Base-by-base conservation (phyloP, 106 monocot species). In the Iris macrosiphon region DNA sequence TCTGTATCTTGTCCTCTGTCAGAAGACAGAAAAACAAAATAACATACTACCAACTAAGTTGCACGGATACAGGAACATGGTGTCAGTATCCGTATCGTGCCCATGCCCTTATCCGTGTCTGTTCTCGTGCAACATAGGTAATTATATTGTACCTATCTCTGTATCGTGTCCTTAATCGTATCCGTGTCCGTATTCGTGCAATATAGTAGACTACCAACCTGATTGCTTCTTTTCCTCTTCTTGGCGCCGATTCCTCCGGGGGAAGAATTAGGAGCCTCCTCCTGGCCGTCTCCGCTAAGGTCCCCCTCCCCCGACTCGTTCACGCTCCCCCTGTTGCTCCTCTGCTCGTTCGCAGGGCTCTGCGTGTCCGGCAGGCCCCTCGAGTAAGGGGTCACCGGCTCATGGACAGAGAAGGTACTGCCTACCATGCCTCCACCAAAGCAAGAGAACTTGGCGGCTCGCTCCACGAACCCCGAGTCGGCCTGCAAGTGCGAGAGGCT, bases 391-490 rank as follows among this genome's bases (percentile, higher is more conserved):
- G 9, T 47, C 20, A 47, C 2, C 7, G 46, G 5, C 15, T 61
- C 61, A 33, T 11, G 19, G 31, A 22, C 21, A 33, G 21, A 6
- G 24, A 43, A 26, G 19, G 34, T 18, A 32, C 15, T 44, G 6
- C 19, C 64, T 40, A 54, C 40, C 66, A 68, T 33, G 16, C 57
- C 60, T 7, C 63, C 56, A 52, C 27, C 18, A 30, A 87, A 87
- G 59, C 76, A 83, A 0, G 93, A 88, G 45, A 76, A 79, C 52
- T 83, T 75, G 31, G 87, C 86, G 0, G 92, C 82, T 22, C 79
- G 40, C 55, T 87, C 92, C 25, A 82, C 72, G 67, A 92, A 92
- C 22, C 55, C 76, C 0, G 73, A 54, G 24, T 92, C 92, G 6
- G 66, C 35, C 2, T 79, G 79, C 57, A 87, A 74, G 38, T 83